Base-by-base conservation (phyloP, 805 yeast species). In the Saccharomycopsis babjevae region DNA sequence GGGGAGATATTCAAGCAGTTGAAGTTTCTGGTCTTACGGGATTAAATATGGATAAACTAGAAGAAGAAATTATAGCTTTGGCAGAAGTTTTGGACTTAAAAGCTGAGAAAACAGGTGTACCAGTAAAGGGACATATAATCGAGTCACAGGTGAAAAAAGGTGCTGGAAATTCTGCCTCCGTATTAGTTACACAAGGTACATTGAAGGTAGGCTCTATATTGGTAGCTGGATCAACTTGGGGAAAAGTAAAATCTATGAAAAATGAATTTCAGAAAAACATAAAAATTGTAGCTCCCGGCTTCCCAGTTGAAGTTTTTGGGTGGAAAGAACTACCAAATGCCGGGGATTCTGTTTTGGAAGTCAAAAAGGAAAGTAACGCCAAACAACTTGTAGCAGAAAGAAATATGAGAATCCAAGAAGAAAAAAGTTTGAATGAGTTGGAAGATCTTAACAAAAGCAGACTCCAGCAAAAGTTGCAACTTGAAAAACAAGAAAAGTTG, bases 281-380 rank as follows among this genome's bases (percentile, higher is more conserved):
- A 8, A 81, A 83, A 62, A 62, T 71, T 36, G 97, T 96, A 0
- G 82, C 83, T 0, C 98, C 99, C 0, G 86, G 97, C 0, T 85
- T 88, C 8, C 97, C 98, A 0, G 96, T 89, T 0, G 96, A 90
- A 68, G 78, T 94, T 7, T 80, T 89, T 70, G 99, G 99, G 0
- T 94, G 99, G 99, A 91, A 88, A 69, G 92, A 84, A 40, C 74
- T 92, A 42, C 98, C 98, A 0, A 88, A 83, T 58, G 94, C 96
- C 11, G 99, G 99, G 10, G 97, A 90, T 64, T 82, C 82, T 65
- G 83, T 89, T 0, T 70, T 93, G 5, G 86, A 90, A 69, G 96
- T 94, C 13, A 81, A 81, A 64, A 82, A 74, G 67, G 97, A 92
- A 70, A 76, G 82, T 15, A 71, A 77, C 40, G 97, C 96, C 7